These are phyloP conservation scores for Drosera spatulata DNA, from an alignment of 179 eudicot species.

Conservation along the genomic window DNA sequence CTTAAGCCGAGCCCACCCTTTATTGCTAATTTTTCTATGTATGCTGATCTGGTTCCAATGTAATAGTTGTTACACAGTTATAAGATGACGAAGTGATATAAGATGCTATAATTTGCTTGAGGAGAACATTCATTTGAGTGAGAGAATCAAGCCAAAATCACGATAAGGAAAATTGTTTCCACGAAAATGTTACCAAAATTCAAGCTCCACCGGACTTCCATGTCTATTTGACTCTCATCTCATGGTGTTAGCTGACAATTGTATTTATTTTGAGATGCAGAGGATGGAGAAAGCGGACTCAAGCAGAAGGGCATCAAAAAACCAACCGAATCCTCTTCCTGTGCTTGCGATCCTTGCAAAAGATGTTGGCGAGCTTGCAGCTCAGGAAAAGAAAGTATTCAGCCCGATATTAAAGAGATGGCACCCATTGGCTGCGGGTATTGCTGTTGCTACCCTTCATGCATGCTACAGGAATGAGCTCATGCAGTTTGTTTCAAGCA, in stretches of 20 bases:
- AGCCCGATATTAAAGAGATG: conserved; percentile 92
- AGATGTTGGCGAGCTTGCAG: conserved; percentile 90
- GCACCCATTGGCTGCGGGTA: conserved; percentile 98
- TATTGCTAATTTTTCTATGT: too few relatives aligned
- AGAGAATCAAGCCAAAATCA: too few relatives aligned
- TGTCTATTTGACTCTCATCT: neutral
- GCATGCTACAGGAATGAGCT: conserved; percentile 93
- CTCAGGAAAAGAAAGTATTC: conserved; percentile 70
- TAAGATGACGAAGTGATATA: too few relatives aligned
- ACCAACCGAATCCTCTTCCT: conserved; percentile 88
- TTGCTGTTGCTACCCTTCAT: conserved; percentile 96
- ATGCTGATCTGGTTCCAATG: too few relatives aligned
- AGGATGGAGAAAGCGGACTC: conserved; percentile 98
- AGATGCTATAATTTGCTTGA: too few relatives aligned
- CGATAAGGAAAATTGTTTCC: too few relatives aligned
- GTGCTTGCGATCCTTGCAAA: conserved; percentile 88
- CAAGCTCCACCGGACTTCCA: neutral
- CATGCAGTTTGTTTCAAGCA: conserved; percentile 76
- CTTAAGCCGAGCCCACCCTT: too few relatives aligned
- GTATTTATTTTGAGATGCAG: conserved; percentile 32
- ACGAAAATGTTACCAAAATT: too few relatives aligned
- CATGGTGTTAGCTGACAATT: conserved; percentile 1
- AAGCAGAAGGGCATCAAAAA: conserved; percentile 84
- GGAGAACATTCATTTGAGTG: too few relatives aligned
- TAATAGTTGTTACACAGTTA: too few relatives aligned